A percentile compares a stretch with the other conserved stretches of the same genome.
These are phyloP conservation scores for Suhomyces bolitotheri DNA, from an alignment of 1,139 yeast species.

Conservation along the genomic window DNA sequence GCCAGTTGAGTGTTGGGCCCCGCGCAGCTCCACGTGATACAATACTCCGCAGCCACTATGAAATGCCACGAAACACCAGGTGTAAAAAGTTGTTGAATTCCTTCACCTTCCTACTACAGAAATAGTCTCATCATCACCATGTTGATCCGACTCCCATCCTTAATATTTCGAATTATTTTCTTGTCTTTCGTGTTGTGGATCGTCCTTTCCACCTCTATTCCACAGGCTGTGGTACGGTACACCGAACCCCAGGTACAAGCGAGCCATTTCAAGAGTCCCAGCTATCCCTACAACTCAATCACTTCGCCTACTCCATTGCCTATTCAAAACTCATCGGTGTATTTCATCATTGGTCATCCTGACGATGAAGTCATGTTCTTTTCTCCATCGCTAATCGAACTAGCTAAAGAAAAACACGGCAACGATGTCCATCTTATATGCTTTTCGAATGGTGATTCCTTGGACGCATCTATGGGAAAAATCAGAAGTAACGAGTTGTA, in stretches of 20 bases:
- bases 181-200: constrained; percentile 41
- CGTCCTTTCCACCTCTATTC: constrained; percentile 40
- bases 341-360: constrained; percentile 86
- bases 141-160: constrained; percentile 20
- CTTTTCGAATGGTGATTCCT: constrained; percentile 70
- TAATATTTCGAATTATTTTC: constrained; percentile 17
- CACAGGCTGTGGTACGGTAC: constrained; percentile 37
- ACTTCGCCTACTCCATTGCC: constrained; percentile 39
- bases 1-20: constrained; percentile 9
- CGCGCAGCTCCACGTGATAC: constrained; percentile 5
- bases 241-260: constrained; percentile 30
- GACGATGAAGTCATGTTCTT: constrained; percentile 99
- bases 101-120: not conserved
- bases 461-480: constrained; percentile 67
- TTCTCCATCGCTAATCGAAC: constrained; percentile 69
- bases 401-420: constrained; percentile 47
- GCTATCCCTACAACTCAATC: constrained; percentile 41
- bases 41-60: not conserved
- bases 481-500: constrained; percentile 60
- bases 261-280: constrained; percentile 22
- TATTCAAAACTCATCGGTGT: constrained; percentile 36
- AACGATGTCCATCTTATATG: constrained; percentile 65
- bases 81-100: not conserved
- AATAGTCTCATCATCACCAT: too few species aligned
- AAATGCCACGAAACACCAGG: constrained; percentile 3